These are phyloP conservation scores for Cercis canadensis DNA, from an alignment of 306 rosid species.

Conservation along the genomic window DNA sequence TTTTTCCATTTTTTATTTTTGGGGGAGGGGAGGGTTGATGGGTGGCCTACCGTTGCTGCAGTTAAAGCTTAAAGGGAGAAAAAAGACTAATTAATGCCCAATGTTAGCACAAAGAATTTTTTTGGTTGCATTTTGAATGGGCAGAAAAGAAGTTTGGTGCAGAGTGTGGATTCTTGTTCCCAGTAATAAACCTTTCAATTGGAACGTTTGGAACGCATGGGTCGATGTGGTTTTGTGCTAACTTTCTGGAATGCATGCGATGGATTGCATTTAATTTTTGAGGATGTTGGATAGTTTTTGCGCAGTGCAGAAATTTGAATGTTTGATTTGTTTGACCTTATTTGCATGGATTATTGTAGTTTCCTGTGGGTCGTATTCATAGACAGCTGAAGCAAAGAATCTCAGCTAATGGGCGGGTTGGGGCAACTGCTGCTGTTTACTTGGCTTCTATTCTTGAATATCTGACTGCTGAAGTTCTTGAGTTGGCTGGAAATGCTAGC, in stretches of 20 bases:
- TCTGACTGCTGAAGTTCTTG: constrained; percentile 94
- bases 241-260: not conserved
- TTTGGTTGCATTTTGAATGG: not conserved
- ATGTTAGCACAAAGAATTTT: not conserved
- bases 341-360: constrained; percentile 48
- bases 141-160: not conserved
- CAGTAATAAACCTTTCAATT: not conserved
- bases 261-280: not conserved
- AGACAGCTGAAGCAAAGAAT: constrained; percentile 83
- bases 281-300: too few relatives aligned
- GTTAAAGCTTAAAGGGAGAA: too few relatives aligned
- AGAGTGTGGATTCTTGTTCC: not conserved
- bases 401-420: constrained; percentile 91
- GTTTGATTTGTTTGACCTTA: not conserved
- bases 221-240: not conserved
- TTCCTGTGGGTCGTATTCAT: constrained; percentile 95
- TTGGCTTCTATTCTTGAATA: constrained; percentile 95
- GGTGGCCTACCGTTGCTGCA: too few relatives aligned
- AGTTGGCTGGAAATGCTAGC: constrained; percentile 94
- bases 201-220: too few relatives aligned
- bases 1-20: too few relatives aligned
- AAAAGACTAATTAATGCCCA: too few relatives aligned
- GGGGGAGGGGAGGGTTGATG: too few relatives aligned
- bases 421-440: constrained; percentile 96
- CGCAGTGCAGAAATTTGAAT: not conserved